These are phyloP conservation scores for Phytophthora fragariaefolia DNA, from an alignment of 352 stramenopile genomes.

Conservation along the genomic window DNA sequence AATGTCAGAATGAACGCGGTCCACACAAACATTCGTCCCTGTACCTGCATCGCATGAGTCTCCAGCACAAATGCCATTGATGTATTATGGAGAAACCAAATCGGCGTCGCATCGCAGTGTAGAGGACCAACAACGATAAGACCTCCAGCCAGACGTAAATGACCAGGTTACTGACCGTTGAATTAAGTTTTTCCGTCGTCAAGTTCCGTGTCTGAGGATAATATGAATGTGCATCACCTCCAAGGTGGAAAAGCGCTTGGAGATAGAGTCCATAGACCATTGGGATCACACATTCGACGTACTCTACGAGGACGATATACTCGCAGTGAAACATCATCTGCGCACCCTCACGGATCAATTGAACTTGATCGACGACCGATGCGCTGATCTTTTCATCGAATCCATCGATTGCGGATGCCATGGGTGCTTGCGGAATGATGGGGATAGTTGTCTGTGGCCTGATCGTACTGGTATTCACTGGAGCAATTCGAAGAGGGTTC, in stretches of 20 bases:
- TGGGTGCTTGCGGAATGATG: neutral
- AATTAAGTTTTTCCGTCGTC: conserved; percentile 8
- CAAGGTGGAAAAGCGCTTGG: conserved; percentile 33
- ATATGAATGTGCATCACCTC: neutral
- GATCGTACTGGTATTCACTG: neutral
- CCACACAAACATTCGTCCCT: conserved; percentile 32
- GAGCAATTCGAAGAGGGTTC: neutral
- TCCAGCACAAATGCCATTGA: conserved; percentile 47
- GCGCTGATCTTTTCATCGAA: neutral
- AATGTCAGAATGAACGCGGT: conserved; percentile 32
- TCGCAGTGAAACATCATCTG: conserved; percentile 31
- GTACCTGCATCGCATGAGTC: conserved; percentile 26
- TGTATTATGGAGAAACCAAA: conserved; percentile 29
- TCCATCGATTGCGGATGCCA: neutral
- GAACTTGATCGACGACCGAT: conserved; percentile 7
- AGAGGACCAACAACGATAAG: conserved; percentile 3
- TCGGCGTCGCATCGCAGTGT: conserved; percentile 12
- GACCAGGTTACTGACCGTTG: conserved; percentile 1
- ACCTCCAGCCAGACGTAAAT: conserved; percentile 11
- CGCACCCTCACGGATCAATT: neutral
- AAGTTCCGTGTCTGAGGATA: conserved; percentile 8
- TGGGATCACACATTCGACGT: conserved; percentile 26
- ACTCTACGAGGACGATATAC: conserved; percentile 27
- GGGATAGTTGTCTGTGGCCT: neutral
- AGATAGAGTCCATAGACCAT: conserved; percentile 21